Base-by-base conservation (phyloP, 305 asterid species). In the Rubia tinctorum region DNA sequence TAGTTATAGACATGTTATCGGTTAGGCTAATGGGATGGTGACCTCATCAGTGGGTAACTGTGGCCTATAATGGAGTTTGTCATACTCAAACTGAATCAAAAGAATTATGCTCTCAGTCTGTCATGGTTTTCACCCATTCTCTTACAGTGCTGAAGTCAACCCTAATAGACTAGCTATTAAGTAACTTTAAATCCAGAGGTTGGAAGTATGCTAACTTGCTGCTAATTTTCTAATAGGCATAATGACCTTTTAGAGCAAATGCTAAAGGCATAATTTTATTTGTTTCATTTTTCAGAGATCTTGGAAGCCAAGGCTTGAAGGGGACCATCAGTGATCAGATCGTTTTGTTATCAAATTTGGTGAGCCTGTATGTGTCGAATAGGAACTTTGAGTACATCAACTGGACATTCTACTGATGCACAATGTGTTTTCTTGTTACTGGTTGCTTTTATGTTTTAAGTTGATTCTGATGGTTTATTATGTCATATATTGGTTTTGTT, bases 301-400 rank as follows among this genome's bases (percentile, higher is more conserved):
- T 94, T 66, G 98, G 93, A 64, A 88, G 89, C 82, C 98, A 94
- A 83, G 97, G 97, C 59, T 85, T 94, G 88, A 91, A 94, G 88
- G 98, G 98, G 49, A 66, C 77, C 76, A 86, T 94, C 77, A 90
- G 95, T 43, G 93, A 91, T 68, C 84, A 89, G 78, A 91, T 94
- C 67, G 76, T 83, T 60, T 85, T 86, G 49, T 84, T 94, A 88
- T 75, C 97, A 77, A 91, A 91, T 77, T 94, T 94, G 93, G 97
- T 90, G 82, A 87, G 93, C 97, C 81, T 94, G 97, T 94, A 89
- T 85, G 98, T 91, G 85, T 90, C 93, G 63, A 56, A 17, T n/a
- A 51, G 51, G 55, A 73, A 4, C 47, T 39, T 47, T 47, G 42
- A 58, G 45, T 65, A 25, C 55, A 70, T 63, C 18, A 64, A 37